A percentile compares a stretch with the other conserved stretches of the same genome.
Conservation (phyloP, 202 grass and related monocot genomes). For the Zizania palustris region DNA sequence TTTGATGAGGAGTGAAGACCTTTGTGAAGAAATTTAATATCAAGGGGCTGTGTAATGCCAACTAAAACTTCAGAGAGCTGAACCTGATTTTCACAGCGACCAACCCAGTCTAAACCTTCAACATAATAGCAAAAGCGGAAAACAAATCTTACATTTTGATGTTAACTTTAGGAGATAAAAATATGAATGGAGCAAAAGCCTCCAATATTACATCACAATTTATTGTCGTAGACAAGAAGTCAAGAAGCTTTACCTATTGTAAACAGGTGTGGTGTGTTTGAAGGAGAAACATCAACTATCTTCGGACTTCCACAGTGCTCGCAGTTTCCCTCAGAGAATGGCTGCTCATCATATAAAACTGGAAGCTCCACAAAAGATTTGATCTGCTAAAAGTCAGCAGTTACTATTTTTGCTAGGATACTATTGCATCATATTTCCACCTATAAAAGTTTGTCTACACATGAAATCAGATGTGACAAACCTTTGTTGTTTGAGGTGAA, state of each 20-base stretch:
- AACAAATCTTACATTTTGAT: background rate
- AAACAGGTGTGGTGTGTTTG: background rate
- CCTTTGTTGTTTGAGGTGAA: constrained; percentile 3
- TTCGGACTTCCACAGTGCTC: background rate
- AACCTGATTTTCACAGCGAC: background rate
- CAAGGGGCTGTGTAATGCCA: constrained; percentile 20
- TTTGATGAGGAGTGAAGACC: background rate
- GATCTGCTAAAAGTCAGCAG: background rate
- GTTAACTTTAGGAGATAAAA: background rate
- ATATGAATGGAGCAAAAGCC: background rate
- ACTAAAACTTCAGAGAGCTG: constrained; percentile 9
- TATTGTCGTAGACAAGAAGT: background rate
- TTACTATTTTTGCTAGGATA: constrained; percentile 9
- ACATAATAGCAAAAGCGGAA: background rate
- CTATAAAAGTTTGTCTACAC: background rate
- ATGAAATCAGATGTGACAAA: constrained; percentile 23
- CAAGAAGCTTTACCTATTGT: constrained; percentile 14
- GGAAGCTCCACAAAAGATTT: constrained; percentile 2
- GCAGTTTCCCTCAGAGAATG: background rate
- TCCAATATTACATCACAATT: background rate
- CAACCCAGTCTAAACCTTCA: background rate
- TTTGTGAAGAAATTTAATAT: constrained; percentile 12
- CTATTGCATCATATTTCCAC: background rate
- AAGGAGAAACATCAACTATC: background rate
- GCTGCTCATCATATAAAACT: background rate